Evolutionary conservation across 495 filamentous ascomycete species (phyloP).

Genomic region (Delitschia confertaspora): DNA sequence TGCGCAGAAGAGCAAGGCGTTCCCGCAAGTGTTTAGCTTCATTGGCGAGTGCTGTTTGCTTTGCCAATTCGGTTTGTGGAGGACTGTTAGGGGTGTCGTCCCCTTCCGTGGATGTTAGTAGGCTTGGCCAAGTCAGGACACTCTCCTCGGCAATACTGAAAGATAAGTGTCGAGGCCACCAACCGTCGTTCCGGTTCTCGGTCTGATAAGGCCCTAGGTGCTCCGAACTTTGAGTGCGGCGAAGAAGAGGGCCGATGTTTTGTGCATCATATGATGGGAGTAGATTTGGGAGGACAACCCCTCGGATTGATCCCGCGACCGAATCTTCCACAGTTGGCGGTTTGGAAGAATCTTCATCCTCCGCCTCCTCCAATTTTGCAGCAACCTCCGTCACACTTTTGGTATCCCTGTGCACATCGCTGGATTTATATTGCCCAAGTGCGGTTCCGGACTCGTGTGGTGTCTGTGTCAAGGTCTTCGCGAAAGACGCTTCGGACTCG

Average conservation of each 20-base stretch:
- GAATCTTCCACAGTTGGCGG: slow-evolving; percentile 26
- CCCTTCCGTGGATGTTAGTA: slow-evolving; percentile 32
- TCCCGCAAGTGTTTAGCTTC: slow-evolving; percentile 52
- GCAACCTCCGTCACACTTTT: neutral
- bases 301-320: slow-evolving; percentile 31
- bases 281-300: slow-evolving; percentile 28
- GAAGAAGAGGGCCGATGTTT: slow-evolving; percentile 27
- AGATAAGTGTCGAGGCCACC: slow-evolving; percentile 73
- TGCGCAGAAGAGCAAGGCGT: slow-evolving; percentile 42
- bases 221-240: slow-evolving; percentile 42
- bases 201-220: slow-evolving; percentile 31
- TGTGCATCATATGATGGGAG: slow-evolving; percentile 24
- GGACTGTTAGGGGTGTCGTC: slow-evolving; percentile 15
- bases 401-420: too few species aligned
- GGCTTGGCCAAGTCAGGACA: slow-evolving; percentile 60
- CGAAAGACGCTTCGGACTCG: slow-evolving; percentile 16
- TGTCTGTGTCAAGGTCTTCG: slow-evolving; percentile 20
- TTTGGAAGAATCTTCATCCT: slow-evolving; percentile 13
- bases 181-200: slow-evolving; percentile 43
- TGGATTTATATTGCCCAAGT: neutral
- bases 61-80: slow-evolving; percentile 31
- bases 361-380: too few species aligned
- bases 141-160: slow-evolving; percentile 87
- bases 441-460: slow-evolving; percentile 17
- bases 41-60: slow-evolving; percentile 45